These are phyloP conservation scores for Chenopodium formosanum DNA, from an alignment of 148 eudicot genomes.

Conservation along the genomic window DNA sequence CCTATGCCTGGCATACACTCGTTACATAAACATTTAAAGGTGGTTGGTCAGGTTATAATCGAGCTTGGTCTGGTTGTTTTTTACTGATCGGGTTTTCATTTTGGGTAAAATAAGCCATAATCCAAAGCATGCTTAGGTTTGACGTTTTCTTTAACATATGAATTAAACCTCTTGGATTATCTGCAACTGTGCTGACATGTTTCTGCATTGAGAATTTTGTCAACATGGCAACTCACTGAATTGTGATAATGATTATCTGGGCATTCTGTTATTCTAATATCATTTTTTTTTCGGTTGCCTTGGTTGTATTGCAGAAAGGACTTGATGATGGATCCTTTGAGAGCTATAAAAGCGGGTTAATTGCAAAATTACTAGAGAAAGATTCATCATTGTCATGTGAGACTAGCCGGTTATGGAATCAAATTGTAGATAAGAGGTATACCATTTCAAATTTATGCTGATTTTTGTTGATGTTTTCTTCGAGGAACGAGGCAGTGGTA, in stretches of 20 bases:
- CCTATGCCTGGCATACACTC: too few species aligned
- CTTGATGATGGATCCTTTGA: constrained; percentile 74
- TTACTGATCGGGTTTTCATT: too few species aligned
- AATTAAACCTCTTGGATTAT: neutral
- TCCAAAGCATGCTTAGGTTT: neutral
- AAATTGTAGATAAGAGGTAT: constrained; percentile 81
- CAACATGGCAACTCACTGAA: neutral
- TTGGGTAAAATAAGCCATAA: too few species aligned
- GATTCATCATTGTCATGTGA: constrained; percentile 86
- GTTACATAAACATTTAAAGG: too few species aligned
- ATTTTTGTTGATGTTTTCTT: neutral
- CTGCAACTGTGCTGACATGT: neutral
- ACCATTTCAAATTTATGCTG: neutral
- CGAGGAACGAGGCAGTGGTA: neutral
- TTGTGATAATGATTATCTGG: neutral
- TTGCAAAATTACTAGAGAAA: constrained; percentile 76
- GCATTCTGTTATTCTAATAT: neutral
- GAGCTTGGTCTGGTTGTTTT: too few species aligned
- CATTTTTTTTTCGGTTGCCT: neutral
- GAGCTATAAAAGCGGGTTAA: constrained; percentile 69
- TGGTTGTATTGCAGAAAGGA: constrained; percentile 48
- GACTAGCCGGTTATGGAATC: constrained; percentile 79
- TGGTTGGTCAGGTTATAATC: too few species aligned
- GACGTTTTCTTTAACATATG: neutral
- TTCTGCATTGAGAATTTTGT: neutral